Evolutionary conservation across 805 yeast genomes (phyloP).

Genomic region (Kregervanrija pseudodelftensis): DNA sequence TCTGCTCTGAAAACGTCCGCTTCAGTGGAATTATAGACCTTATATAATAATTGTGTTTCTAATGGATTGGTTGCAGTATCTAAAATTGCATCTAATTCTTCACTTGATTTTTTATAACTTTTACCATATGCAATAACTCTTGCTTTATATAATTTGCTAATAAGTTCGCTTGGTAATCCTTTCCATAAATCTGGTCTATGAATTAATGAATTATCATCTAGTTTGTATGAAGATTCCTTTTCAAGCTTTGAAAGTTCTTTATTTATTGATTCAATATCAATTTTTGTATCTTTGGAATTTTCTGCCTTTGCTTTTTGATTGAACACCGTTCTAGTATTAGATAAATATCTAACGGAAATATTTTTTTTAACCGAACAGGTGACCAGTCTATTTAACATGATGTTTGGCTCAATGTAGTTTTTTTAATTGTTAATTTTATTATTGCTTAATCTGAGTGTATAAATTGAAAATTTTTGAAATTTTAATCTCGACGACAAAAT

Average conservation of each 20-base stretch:
- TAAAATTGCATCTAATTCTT: conserved; percentile 51
- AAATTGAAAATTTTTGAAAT: too few relatives aligned
- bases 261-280: conserved; percentile 6
- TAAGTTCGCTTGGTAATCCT: conserved; percentile 56
- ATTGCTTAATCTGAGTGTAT: too few relatives aligned
- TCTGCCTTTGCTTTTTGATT: too few relatives aligned
- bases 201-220: conserved; percentile 30
- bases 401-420: too few relatives aligned
- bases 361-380: too few relatives aligned
- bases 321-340: too few relatives aligned
- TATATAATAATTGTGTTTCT: conserved; percentile 21
- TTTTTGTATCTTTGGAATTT: too few relatives aligned
- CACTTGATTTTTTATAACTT: conserved; percentile 39
- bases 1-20: conserved; percentile 35
- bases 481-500: too few relatives aligned
- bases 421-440: too few relatives aligned
- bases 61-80: conserved; percentile 30
- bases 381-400: too few relatives aligned
- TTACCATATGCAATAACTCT: conserved; percentile 48
- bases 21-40: conserved; percentile 36
- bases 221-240: conserved; percentile 9
- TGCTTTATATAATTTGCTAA: conserved; percentile 53
- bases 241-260: conserved; percentile 8
- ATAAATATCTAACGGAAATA: too few relatives aligned
- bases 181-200: conserved; percentile 66